Conservation (phyloP, 805 yeast species). For the Ogataea pilisensis region DNA sequence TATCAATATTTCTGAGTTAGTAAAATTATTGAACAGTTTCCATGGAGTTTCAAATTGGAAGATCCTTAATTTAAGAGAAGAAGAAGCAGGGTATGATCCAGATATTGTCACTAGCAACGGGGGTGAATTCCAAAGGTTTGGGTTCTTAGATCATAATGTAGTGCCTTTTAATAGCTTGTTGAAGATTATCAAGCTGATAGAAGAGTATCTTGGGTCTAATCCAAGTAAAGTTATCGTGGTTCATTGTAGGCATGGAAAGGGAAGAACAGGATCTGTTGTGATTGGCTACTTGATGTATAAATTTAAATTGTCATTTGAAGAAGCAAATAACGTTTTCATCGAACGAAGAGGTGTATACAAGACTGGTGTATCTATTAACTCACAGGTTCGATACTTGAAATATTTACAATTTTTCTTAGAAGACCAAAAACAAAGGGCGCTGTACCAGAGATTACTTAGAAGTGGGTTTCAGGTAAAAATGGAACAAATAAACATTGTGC, state of each 20-base stretch:
- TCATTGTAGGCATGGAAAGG: slow-evolving; percentile 91
- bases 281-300: slow-evolving; percentile 65
- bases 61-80: slow-evolving; percentile 68
- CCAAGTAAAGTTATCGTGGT: slow-evolving; percentile 49
- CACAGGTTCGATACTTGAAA: slow-evolving; percentile 63
- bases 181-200: slow-evolving; percentile 41
- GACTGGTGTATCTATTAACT: slow-evolving; percentile 63
- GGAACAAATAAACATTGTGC: slow-evolving; percentile 6
- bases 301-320: slow-evolving; percentile 32
- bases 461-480: slow-evolving; percentile 2
- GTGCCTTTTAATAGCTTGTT: slow-evolving; percentile 58
- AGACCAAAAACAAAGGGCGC: slow-evolving; percentile 5
- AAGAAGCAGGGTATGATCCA: slow-evolving; percentile 37
- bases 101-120: slow-evolving; percentile 32
- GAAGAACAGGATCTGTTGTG: slow-evolving; percentile 77
- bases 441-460: slow-evolving; percentile 4
- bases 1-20: slow-evolving; percentile 48
- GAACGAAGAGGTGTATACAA: slow-evolving; percentile 49
- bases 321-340: slow-evolving; percentile 53
- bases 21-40: slow-evolving; percentile 39
- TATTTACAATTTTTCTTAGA: slow-evolving; percentile 38
- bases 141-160: slow-evolving; percentile 76
- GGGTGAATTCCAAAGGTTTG: slow-evolving; percentile 38
- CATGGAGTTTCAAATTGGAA: slow-evolving; percentile 59
- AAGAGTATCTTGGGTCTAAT: slow-evolving; percentile 35